Percentiles rank a stretch among this genome's conserved stretches.
phyloP scores from a whole-genome alignment of 345 rosid species.

The Salix arbutifolia region DNA sequence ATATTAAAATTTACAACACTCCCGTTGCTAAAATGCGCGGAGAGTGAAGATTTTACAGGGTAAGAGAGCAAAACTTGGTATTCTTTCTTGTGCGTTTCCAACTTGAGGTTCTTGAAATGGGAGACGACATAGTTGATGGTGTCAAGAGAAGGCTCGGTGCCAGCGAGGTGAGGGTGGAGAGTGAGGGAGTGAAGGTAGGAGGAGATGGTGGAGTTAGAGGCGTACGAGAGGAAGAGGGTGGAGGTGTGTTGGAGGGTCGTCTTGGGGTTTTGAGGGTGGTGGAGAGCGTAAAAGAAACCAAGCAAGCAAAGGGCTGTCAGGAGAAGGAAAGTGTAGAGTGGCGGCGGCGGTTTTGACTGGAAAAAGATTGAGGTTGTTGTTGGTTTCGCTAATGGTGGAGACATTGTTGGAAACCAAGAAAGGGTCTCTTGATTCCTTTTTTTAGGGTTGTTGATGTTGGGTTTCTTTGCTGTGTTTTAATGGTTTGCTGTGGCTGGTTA shows the following conservation, averaged over 20 bases:
- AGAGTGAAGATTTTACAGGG: constrained; percentile 50
- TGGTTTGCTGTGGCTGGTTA: not conserved
- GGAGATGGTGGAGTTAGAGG: constrained; percentile 65
- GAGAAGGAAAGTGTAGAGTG: constrained; percentile 47
- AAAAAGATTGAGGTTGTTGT: constrained; percentile 11
- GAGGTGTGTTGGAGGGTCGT: constrained; percentile 15
- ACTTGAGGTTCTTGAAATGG: constrained; percentile 54
- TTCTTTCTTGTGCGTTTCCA: constrained; percentile 48
- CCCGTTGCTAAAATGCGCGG: constrained; percentile 52
- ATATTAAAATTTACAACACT: constrained; percentile 35
- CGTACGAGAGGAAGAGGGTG: constrained; percentile 58
- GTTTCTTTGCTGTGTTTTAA: not conserved
- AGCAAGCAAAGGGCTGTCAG: constrained; percentile 48
- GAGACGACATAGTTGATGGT: constrained; percentile 49
- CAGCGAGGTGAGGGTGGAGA: constrained; percentile 77
- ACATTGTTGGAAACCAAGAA: constrained; percentile 31
- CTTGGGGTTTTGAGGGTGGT: constrained; percentile 29
- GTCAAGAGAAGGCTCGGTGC: constrained; percentile 56
- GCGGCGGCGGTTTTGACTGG: constrained; percentile 38
- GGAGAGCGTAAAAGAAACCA: constrained; percentile 42
- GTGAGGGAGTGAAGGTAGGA: constrained; percentile 81
- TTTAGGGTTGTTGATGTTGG: no score
- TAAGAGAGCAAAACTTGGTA: constrained; percentile 69
- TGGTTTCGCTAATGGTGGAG: constrained; percentile 33
- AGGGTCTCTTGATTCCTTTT: not conserved